Conservation (phyloP, 306 rosid genomes). For the Medicago lupulina region DNA sequence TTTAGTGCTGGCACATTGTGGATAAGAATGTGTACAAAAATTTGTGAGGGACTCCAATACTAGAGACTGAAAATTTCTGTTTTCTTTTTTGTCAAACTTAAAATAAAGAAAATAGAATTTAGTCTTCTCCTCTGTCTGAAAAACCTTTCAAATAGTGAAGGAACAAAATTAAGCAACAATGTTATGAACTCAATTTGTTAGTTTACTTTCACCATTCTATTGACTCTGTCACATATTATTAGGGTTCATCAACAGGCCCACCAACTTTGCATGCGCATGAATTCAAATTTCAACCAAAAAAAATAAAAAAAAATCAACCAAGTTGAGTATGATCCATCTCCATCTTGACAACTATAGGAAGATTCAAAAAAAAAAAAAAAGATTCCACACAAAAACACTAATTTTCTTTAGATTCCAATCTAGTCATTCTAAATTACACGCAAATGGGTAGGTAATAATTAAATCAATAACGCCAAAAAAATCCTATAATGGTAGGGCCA, state of each 20-base stretch:
- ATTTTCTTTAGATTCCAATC: constrained; percentile 17
- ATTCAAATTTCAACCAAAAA: constrained; percentile 3
- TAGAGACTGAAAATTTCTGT: background rate
- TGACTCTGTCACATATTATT: constrained; percentile 21
- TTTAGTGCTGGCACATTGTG: constrained; percentile 31
- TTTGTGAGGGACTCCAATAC: background rate
- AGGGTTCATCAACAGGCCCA: constrained; percentile 34
- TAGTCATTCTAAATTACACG: constrained; percentile 27
- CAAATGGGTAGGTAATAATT: constrained; percentile 3
- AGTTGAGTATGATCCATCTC: constrained; percentile 9
- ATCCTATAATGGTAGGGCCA: constrained; percentile 43
- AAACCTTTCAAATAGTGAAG: constrained; percentile 39
- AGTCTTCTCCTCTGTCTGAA: constrained; percentile 4
- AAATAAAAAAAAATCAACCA: background rate
- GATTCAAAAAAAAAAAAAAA: background rate
- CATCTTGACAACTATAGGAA: constrained; percentile 18
- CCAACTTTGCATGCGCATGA: constrained; percentile 12
- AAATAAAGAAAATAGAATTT: background rate
- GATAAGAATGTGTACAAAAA: background rate
- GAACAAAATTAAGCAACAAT: constrained; percentile 16
- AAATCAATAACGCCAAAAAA: background rate
- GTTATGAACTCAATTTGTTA: constrained; percentile 27
- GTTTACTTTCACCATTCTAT: constrained; percentile 19
- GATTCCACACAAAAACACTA: background rate
- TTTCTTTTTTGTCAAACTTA: background rate